Conservation (phyloP, 2,329 filamentous ascomycete genomes). For the Colletotrichum orchidophilum region DNA sequence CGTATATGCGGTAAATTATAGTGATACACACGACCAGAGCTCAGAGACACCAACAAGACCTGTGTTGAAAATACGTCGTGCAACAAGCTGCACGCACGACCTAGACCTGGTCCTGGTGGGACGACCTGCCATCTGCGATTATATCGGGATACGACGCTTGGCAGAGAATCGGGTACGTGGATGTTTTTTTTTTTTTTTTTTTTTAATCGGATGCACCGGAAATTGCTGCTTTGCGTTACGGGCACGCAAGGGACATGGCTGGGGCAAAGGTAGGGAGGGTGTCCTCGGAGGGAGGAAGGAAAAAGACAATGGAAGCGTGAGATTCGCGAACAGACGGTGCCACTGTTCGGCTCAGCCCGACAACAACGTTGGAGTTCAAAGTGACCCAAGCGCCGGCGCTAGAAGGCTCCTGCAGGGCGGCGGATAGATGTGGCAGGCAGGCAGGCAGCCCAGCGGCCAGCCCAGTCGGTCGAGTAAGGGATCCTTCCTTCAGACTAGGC, state of each 20-base stretch:
- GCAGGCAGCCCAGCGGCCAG: not conserved
- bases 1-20: not conserved
- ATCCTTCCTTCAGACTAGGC: no score
- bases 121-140: not conserved
- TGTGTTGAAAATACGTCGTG: not conserved
- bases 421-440: not conserved
- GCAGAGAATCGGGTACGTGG: not conserved
- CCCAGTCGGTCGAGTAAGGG: no score
- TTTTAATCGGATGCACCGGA: conserved; percentile 3
- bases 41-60: not conserved
- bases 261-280: not conserved
- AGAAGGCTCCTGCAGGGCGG: not conserved
- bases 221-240: not conserved
- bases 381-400: not conserved
- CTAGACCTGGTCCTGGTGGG: not conserved
- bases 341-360: conserved; percentile 1
- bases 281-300: not conserved
- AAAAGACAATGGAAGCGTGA: not conserved
- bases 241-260: not conserved
- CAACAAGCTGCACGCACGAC: not conserved
- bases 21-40: not conserved
- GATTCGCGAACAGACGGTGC: not conserved
- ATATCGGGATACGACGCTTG: not conserved
- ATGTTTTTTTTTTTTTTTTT: no score
- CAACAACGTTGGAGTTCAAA: not conserved